Evolutionary conservation across 2,329 filamentous ascomycete species (phyloP).

Genomic region (Podosphaera fusca): DNA sequence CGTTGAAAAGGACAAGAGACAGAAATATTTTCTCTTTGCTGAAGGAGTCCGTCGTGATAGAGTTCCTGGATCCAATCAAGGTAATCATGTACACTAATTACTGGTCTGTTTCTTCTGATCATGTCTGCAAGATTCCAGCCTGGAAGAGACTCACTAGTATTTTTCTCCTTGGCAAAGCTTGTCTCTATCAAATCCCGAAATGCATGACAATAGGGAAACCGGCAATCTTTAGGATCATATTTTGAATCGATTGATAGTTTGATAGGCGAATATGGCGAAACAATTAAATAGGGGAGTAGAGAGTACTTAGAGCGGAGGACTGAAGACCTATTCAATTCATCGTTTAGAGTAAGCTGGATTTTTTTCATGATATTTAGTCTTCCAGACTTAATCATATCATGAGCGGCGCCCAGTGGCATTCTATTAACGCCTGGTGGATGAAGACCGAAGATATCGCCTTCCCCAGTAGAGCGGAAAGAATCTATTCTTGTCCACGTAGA

Average conservation of each 20-base stretch:
- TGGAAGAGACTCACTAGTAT: background rate
- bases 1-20: background rate
- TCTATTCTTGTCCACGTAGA: constrained; percentile 36
- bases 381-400: background rate
- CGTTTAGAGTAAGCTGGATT: constrained; percentile 6
- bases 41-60: constrained; percentile 1
- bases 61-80: constrained; percentile 1
- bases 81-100: background rate
- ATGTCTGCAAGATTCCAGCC: background rate
- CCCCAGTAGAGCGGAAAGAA: background rate
- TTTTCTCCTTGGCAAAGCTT: constrained; percentile 2
- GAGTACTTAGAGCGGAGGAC: constrained; percentile 9
- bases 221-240: constrained; percentile 1
- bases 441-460: background rate
- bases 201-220: constrained; percentile 12
- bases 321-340: constrained; percentile 6
- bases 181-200: constrained; percentile 15
- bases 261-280: constrained; percentile 15
- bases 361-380: constrained; percentile 3
- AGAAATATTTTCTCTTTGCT: constrained; percentile 2
- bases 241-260: constrained; percentile 4
- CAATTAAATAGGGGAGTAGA: constrained; percentile 15
- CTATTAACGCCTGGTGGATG: too few relatives aligned
- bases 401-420: background rate
- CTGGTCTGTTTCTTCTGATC: background rate